phyloP scores from a whole-genome alignment of 2,329 filamentous ascomycete species.

The Talaromyces sp. region DNA sequence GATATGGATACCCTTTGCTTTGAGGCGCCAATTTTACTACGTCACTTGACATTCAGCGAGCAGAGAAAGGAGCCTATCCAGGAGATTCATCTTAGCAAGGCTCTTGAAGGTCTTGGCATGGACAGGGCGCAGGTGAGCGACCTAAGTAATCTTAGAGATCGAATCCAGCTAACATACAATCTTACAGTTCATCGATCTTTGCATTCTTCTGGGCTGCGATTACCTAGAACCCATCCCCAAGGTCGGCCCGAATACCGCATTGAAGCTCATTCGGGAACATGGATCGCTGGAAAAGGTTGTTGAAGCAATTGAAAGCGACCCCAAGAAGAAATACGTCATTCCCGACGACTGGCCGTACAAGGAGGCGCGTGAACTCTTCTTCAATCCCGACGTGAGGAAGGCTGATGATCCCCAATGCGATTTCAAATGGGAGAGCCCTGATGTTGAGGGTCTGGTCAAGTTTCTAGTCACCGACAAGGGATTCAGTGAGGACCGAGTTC shows the following conservation, averaged over 20 bases:
- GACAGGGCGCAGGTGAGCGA: slow-evolving; percentile 70
- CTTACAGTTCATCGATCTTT: slow-evolving; percentile 89
- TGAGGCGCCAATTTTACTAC: slow-evolving; percentile 81
- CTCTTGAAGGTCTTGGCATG: slow-evolving; percentile 84
- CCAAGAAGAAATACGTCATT: slow-evolving; percentile 74
- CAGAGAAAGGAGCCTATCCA: slow-evolving; percentile 97
- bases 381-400: slow-evolving; percentile 79
- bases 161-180: neutral
- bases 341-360: slow-evolving; percentile 97
- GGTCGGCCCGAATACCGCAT: slow-evolving; percentile 82
- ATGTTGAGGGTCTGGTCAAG: slow-evolving; percentile 82
- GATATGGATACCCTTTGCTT: slow-evolving; percentile 99
- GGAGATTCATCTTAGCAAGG: slow-evolving; percentile 84
- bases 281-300: slow-evolving; percentile 83
- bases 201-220: slow-evolving; percentile 94
- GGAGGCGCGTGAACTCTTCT: slow-evolving; percentile 88
- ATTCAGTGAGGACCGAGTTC: slow-evolving; percentile 92
- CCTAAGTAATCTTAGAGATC: too few species aligned
- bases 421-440: slow-evolving; percentile 96
- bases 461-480: slow-evolving; percentile 93
- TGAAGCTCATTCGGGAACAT: slow-evolving; percentile 92
- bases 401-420: slow-evolving; percentile 86
- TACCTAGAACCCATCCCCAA: slow-evolving; percentile 97
- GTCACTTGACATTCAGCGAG: slow-evolving; percentile 95
- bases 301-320: slow-evolving; percentile 70